phyloP scores from a whole-genome alignment of 495 filamentous ascomycete genomes.

The Apodospora peruviana region DNA sequence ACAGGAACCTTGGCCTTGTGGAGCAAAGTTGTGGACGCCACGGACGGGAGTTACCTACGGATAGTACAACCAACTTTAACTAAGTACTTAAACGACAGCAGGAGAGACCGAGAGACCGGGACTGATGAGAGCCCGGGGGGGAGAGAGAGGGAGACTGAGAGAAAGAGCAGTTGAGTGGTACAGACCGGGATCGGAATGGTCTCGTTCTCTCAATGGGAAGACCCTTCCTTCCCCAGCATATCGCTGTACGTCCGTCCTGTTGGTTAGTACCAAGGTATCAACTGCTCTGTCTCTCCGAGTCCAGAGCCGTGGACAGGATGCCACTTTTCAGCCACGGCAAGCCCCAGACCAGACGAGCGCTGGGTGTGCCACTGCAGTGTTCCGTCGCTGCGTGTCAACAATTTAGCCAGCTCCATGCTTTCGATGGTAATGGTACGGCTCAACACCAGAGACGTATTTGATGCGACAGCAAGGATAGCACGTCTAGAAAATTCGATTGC shows the following conservation, averaged over 20 bases:
- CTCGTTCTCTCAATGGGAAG: background rate
- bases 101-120: no score
- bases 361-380: background rate
- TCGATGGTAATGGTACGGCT: conserved; percentile 14
- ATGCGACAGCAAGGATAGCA: conserved; percentile 11
- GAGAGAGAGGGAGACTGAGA: no score
- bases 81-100: no score
- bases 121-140: no score
- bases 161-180: no score
- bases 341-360: background rate
- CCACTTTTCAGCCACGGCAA: background rate
- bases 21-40: no score
- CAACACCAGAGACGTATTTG: conserved; percentile 10
- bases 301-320: no score
- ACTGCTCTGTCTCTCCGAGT: no score
- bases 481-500: conserved; percentile 7
- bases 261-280: no score
- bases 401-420: conserved; percentile 18
- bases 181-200: no score
- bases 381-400: conserved; percentile 5
- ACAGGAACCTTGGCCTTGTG: background rate
- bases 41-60: no score
- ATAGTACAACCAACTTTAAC: no score
- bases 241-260: background rate
- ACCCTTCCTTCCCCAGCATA: conserved; percentile 10